Base-by-base conservation (phyloP, 805 yeast genomes). In the Barnettozyma sp. region DNA sequence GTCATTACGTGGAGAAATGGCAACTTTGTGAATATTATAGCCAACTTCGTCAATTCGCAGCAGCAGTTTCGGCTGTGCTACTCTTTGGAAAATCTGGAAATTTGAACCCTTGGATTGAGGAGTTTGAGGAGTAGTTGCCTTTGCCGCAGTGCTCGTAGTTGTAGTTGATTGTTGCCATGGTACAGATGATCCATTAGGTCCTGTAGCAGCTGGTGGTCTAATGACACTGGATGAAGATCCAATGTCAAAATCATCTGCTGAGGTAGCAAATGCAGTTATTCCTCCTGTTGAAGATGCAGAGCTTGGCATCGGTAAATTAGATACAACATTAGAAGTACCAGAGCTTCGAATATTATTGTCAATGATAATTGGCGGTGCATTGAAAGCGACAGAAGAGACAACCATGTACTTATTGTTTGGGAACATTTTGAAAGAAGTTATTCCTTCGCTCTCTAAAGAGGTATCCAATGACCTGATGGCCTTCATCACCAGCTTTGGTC, bases 1-100 rank as follows among this genome's bases (percentile, higher is more conserved):
- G 52, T 87, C 94, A 21, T 92, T 88, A 16, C 95, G 64, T 2
- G 96, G 95, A 3, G 94, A 82, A 1, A 83, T 69, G 16, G 79
- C 77, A 38, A 80, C 73, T 30, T 68, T 66, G 54, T 88, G 94
- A 39, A 87, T 82, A 6, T 75, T 66, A 3, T 82, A 73, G 0
- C 97, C 97, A 12, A 88, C 71, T 49, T 88, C 94, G 37, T 81
- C 83, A 12, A 87, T 62, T 45, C 78, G 71, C 52, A 78, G 58
- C 5, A 78, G 50, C 55, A 81, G 56, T 22, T 72, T 65, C 0
- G 87, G 86, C 36, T 75, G 77, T 4, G 78, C 76, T 21, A 76
- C 66, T 3, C 65, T 56, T 26, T 63, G 62, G 7, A 56, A 40
- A 30, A 17, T 20, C 15, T 26, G 36, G 19, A 33, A 22, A 5